A percentile compares a stretch with the other conserved stretches of the same genome.
Conservation (phyloP, 164 flowering plant genomes). For the Platanus orientalis region DNA sequence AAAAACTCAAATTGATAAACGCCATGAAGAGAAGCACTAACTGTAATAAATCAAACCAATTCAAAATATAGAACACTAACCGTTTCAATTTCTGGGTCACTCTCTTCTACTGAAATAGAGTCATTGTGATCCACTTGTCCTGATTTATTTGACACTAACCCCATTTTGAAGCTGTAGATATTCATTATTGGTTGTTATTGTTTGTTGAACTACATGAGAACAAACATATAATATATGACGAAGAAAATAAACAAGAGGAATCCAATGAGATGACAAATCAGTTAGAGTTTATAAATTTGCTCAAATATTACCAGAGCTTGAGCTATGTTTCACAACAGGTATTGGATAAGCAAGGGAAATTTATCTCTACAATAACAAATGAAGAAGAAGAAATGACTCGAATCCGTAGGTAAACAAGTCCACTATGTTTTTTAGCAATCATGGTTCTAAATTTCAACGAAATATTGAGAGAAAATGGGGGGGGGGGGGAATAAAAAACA, state of each 20-base stretch:
- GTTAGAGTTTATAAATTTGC: too few relatives aligned
- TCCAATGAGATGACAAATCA: too few relatives aligned
- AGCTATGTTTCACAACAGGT: too few relatives aligned
- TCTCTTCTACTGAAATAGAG: conserved; percentile 30
- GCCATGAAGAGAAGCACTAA: neutral
- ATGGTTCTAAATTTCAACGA: too few relatives aligned
- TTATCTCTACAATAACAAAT: too few relatives aligned
- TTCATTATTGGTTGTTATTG: neutral
- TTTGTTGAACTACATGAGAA: neutral
- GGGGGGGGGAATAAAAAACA: too few relatives aligned
- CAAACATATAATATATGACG: neutral
- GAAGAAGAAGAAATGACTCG: too few relatives aligned
- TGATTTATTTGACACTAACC: conserved; percentile 19
- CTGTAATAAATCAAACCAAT: neutral
- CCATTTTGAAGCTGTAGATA: conserved; percentile 20
- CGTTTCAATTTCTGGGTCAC: conserved; percentile 19
- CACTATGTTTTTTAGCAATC: too few relatives aligned
- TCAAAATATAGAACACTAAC: conserved; percentile 7
- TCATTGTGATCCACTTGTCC: conserved; percentile 14
- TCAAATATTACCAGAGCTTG: too few relatives aligned
- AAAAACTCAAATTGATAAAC: neutral
- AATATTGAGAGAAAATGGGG: too few relatives aligned
- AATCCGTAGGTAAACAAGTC: too few relatives aligned
- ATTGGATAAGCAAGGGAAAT: too few relatives aligned
- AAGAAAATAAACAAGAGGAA: neutral